Evolutionary conservation across 2,329 filamentous ascomycete species (phyloP), one percentile per base, ranked within the genome.

Genomic region (Didymella segeticola): DNA sequence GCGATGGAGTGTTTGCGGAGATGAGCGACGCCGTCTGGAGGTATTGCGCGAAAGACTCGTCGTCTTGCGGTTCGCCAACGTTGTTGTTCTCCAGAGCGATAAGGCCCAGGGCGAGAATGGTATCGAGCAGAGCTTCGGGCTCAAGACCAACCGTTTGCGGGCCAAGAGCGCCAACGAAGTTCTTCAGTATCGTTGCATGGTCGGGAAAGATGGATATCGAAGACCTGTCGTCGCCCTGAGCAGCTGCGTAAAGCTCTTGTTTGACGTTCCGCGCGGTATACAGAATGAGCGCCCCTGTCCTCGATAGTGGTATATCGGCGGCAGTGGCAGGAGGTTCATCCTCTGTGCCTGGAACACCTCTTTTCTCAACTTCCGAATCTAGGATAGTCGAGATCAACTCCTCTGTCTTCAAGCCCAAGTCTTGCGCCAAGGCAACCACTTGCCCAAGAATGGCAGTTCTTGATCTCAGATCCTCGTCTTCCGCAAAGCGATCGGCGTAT

Each of bases 401-500:
- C 8, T 78, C 64, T 10, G 79, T 79, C 20, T 78, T 69, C 22
- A 86, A 62, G 1, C 77, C 79, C 23, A 86, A 73, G 60, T 86
- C 83, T 46, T 84, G 80, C 14, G 87, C 83, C 47, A 91, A 78
- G 15, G 87, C 85, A 78, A 87, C 86, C 20, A 93, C 75, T 66
- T 92, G 87, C 0, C 89, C 89, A n/a, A 90, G 81, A 39, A 89
- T 82, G 6, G 84, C 82, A 57, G 90, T 85, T 53, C 84, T 80
- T 14, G 82, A 82, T 53, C 85, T 81, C 26, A 91, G 74, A 33
- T 81, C 76, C 33, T 86, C 80, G 12, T 89, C 82, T 34, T 87
- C 80, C 37, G 85, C 84, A 63, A 89, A 93, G 4, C 82, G 81
- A 59, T 86, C 82, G 41, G 84, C 81, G 62, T 86, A 80, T 2